Base-by-base conservation (phyloP, 768 basidiomycete genomes). In the Tubosaeta sp. region DNA sequence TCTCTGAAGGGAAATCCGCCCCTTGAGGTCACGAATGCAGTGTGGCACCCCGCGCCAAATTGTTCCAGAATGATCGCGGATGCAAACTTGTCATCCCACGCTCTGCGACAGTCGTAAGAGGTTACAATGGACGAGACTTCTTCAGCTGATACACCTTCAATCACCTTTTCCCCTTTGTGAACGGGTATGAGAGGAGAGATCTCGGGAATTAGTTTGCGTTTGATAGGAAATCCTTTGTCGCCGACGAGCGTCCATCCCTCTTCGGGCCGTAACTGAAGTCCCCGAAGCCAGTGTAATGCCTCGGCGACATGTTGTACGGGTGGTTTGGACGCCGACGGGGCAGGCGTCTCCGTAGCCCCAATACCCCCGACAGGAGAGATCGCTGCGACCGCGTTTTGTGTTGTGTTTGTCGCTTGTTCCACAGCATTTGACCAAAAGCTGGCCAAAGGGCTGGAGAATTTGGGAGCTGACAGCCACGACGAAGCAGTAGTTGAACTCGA, bases 91-190 rank as follows among this genome's bases (percentile, higher is more conserved):
- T 93, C 87, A 61, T 96, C 94, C 94, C 94, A 96, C 24, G 78
- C 77, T 65, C 82, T 84, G 53, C 90, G 78, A 51, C 84, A 86
- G 44, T 83, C 79, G 35, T 80, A 77, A 54, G 84, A 85, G 8
- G 76, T 76, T 16, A 96, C 76, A 19, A 89, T 78, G 1, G 84
- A 76, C 0, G 82, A 84, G 31, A 97, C 75, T 65, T 99, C 95
- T 62, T 96, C 94, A 1, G 94, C 94, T 1, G 92, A 89, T 11
- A 94, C 81, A 4, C 94, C 93, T 64, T 97, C 90, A 44, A 98
- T 86, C 53, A 97, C 91, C 69, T 90, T 90, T 63, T 87, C 84
- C 0, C 90, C 93, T 58, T 84, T 86, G 67, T 92, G 86, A 3
- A 98, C 82, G 0, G 92, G 91, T 29, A 94, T 82, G 46, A 81